Conservation (phyloP, 805 yeast genomes). For the Sungouiella thailandica region DNA sequence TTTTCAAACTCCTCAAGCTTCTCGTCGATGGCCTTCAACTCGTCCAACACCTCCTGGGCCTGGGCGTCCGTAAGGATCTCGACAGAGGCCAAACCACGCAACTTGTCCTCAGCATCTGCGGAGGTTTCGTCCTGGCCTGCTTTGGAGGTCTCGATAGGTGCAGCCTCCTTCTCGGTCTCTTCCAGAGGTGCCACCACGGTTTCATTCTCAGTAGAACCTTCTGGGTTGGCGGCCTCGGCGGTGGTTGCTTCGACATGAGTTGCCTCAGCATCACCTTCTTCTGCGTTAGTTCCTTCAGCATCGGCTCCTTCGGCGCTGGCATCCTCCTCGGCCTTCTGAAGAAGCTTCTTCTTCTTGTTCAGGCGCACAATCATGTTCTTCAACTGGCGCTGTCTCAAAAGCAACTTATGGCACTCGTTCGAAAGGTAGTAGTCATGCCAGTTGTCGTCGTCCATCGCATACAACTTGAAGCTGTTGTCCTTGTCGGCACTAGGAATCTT, state of each 20-base stretch:
- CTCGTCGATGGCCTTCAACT: slow-evolving; percentile 33
- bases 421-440: slow-evolving; percentile 72
- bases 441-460: slow-evolving; percentile 61
- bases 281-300: neutral
- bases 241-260: neutral
- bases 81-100: slow-evolving; percentile 15
- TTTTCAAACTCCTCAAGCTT: slow-evolving; percentile 34
- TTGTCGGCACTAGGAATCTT: slow-evolving; percentile 58
- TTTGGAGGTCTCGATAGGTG: no score
- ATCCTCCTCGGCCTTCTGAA: slow-evolving; percentile 8
- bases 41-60: slow-evolving; percentile 26
- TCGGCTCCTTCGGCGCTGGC: slow-evolving; percentile 5
- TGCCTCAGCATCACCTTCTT: neutral
- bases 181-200: neutral
- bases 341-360: slow-evolving; percentile 36
- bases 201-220: neutral
- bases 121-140: slow-evolving; percentile 1
- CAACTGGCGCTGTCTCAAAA: slow-evolving; percentile 54
- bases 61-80: slow-evolving; percentile 31
- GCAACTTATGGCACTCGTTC: slow-evolving; percentile 65
- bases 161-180: no score
- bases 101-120: slow-evolving; percentile 13
- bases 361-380: slow-evolving; percentile 42
- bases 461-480: slow-evolving; percentile 68
- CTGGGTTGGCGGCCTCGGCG: neutral